Conservation (phyloP, 2,329 filamentous ascomycete genomes). For the Sclerotinia trifoliorum region DNA sequence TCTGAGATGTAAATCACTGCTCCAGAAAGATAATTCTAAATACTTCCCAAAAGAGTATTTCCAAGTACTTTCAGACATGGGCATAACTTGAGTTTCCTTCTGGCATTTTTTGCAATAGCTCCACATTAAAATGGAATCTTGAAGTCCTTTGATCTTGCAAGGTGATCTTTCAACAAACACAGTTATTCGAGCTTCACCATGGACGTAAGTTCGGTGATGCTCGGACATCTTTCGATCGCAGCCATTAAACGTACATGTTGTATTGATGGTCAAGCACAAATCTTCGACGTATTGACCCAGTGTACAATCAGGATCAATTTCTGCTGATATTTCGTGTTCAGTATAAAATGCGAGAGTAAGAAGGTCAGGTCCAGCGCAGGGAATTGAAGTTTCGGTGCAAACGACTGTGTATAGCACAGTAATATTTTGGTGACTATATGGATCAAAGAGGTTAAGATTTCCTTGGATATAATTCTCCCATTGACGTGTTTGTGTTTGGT, state of each 20-base stretch:
- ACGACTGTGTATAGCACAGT: slow-evolving; percentile 92
- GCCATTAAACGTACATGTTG: slow-evolving; percentile 76
- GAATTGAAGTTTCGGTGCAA: slow-evolving; percentile 89
- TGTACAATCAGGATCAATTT: slow-evolving; percentile 82
- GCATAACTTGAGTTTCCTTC: slow-evolving; percentile 82
- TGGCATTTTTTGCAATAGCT: slow-evolving; percentile 91
- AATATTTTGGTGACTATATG: slow-evolving; percentile 94
- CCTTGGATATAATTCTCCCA: slow-evolving; percentile 95
- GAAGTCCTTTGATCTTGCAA: slow-evolving; percentile 61
- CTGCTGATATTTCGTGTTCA: slow-evolving; percentile 66
- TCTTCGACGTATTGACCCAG: slow-evolving; percentile 95
- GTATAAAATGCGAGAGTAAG: slow-evolving; percentile 91
- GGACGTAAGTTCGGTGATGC: slow-evolving; percentile 95
- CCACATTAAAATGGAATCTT: slow-evolving; percentile 92
- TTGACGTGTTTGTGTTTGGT: slow-evolving; percentile 88
- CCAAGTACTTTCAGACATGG: slow-evolving; percentile 93
- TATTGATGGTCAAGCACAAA: slow-evolving; percentile 71
- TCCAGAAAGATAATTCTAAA: slow-evolving; percentile 96
- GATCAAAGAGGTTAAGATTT: slow-evolving; percentile 86
- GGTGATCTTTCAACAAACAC: slow-evolving; percentile 80
- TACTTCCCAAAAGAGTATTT: slow-evolving; percentile 99
- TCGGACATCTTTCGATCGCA: slow-evolving; percentile 88
- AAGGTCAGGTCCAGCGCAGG: slow-evolving; percentile 87
- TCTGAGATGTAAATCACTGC: slow-evolving; percentile 72
- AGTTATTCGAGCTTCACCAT: slow-evolving; percentile 90